Conservation (phyloP, 2,329 filamentous ascomycete species). For the Exophiala oligosperma region DNA sequence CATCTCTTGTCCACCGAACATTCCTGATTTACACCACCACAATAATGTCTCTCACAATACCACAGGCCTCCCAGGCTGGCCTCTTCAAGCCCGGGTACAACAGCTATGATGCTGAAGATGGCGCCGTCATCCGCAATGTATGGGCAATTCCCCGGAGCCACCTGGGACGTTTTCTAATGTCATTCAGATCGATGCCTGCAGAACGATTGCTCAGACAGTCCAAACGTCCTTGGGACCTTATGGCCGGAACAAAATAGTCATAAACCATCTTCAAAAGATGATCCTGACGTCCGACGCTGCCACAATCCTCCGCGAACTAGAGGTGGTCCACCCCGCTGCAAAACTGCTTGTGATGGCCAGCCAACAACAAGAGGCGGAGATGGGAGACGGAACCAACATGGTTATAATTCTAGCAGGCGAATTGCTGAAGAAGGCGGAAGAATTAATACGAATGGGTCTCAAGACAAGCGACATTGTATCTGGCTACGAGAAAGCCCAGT, state of each 20-base stretch:
- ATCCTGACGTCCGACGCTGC: constrained; percentile 97
- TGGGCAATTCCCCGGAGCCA: not conserved
- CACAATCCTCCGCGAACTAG: constrained; percentile 94
- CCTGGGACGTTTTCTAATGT: constrained; percentile 5
- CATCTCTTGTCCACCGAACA: not conserved
- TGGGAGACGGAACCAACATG: constrained; percentile 97
- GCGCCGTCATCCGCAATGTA: constrained; percentile 86
- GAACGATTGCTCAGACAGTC: constrained; percentile 91
- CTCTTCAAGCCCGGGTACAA: constrained; percentile 97
- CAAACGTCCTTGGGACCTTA: constrained; percentile 96
- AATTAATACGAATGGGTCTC: constrained; percentile 91
- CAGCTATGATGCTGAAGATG: constrained; percentile 99
- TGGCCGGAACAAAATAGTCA: constrained; percentile 98
- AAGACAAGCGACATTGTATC: constrained; percentile 98
- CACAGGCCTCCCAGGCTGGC: constrained; percentile 86
- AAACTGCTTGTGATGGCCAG: constrained; percentile 98
- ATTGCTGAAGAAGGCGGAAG: constrained; percentile 94
- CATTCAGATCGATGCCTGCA: constrained; percentile 80
- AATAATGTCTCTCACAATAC: constrained; percentile 98
- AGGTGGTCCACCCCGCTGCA: constrained; percentile 96
- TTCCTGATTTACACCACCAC: not conserved
- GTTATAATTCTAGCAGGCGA: constrained; percentile 96
- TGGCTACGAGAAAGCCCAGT: constrained; percentile 93
- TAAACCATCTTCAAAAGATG: constrained; percentile 99
- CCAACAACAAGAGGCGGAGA: constrained; percentile 98